Evolutionary conservation across 2,329 filamentous ascomycete species (phyloP).

Genomic region (Aotearoamyces nothofagi): DNA sequence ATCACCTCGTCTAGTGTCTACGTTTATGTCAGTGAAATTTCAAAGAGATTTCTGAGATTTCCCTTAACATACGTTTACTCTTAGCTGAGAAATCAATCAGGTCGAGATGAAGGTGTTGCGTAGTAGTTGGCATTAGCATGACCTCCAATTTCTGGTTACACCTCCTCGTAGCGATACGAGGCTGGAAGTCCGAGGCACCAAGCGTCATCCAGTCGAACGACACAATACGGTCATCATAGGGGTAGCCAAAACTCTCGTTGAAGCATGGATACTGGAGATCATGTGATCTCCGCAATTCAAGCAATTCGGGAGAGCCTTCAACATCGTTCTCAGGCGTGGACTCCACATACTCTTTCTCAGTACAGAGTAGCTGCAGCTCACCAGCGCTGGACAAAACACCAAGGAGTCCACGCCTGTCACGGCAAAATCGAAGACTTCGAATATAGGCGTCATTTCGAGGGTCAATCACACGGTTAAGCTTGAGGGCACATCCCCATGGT

Average conservation of each 20-base stretch:
- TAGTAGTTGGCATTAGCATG: constrained; percentile 42
- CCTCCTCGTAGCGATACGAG: constrained; percentile 42
- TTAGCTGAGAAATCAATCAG: constrained; percentile 9
- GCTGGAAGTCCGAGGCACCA: constrained; percentile 35
- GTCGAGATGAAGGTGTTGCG: constrained; percentile 41
- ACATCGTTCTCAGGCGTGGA: constrained; percentile 26
- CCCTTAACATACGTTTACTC: no score
- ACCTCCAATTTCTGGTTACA: constrained; percentile 47
- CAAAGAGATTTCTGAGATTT: no score
- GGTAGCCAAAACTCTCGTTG: constrained; percentile 30
- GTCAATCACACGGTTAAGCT: constrained; percentile 40
- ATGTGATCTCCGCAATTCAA: constrained; percentile 42
- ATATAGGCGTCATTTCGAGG: constrained; percentile 39
- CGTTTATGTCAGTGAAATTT: constrained; percentile 13
- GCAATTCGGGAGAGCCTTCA: constrained; percentile 38
- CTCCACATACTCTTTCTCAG: constrained; percentile 35
- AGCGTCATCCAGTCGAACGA: constrained; percentile 55
- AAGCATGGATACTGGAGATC: constrained; percentile 45
- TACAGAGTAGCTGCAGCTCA: constrained; percentile 46
- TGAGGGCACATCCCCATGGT: constrained; percentile 46
- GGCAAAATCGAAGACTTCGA: constrained; percentile 45
- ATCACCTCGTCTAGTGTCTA: no score
- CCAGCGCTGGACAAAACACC: constrained; percentile 47
- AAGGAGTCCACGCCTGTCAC: constrained; percentile 44
- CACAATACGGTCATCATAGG: constrained; percentile 37